A percentile compares a stretch with the other conserved stretches of the same genome.
phyloP scores from a whole-genome alignment of 225 moss, liverwort and hornwort genomes.

The Marchantia polymorpha region DNA sequence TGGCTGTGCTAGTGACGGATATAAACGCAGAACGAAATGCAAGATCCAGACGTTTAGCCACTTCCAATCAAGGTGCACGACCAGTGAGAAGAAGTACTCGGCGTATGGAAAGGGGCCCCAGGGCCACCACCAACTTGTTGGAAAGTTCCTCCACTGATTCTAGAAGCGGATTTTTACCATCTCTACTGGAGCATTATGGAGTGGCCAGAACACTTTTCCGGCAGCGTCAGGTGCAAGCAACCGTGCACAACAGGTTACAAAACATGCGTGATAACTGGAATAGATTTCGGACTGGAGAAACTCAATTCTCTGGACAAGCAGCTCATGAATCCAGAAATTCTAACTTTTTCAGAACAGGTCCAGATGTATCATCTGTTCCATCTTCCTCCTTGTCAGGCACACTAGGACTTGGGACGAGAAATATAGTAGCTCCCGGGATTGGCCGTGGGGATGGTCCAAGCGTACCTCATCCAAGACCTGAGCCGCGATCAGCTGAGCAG shows the following conservation, averaged over 20 bases:
- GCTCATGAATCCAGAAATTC: conserved; percentile 37
- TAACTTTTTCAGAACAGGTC: conserved; percentile 32
- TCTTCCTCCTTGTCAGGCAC: conserved; percentile 31
- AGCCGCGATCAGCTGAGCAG: conserved; percentile 26
- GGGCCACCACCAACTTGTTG: conserved; percentile 15
- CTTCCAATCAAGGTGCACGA: conserved; percentile 7
- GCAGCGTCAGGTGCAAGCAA: conserved; percentile 56
- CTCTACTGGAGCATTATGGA: conserved; percentile 49
- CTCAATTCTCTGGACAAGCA: conserved; percentile 52
- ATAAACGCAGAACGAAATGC: conserved; percentile 17
- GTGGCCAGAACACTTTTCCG: conserved; percentile 81
- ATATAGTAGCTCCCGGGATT: neutral
- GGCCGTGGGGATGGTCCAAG: conserved; percentile 15
- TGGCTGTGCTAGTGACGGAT: conserved; percentile 30
- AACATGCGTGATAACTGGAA: conserved; percentile 77
- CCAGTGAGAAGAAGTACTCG: conserved; percentile 40
- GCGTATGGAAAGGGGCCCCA: conserved; percentile 28
- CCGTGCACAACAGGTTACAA: conserved; percentile 66
- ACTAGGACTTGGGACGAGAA: conserved; percentile 11
- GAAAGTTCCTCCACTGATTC: conserved; percentile 12
- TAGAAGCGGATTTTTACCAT: conserved; percentile 30
- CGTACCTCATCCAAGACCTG: conserved; percentile 23
- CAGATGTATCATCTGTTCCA: conserved; percentile 21
- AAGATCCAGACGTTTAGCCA: conserved; percentile 29
- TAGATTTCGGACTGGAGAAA: conserved; percentile 65